Evolutionary conservation across 371 early-diverging fungal genomes (phyloP).

Genomic region (Rhizopus arrhizus): DNA sequence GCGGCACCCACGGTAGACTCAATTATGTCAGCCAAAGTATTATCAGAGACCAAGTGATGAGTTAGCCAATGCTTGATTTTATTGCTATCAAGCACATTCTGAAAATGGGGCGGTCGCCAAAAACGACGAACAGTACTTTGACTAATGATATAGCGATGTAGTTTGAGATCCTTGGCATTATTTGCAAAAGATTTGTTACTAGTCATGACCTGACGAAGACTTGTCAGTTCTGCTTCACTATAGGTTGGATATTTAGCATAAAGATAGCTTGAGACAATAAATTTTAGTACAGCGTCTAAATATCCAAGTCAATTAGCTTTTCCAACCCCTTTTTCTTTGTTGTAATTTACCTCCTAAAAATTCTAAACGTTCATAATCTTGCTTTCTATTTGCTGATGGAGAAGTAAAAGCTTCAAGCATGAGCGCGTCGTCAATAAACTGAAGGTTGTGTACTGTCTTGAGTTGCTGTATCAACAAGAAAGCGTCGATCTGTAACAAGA

Average conservation of each 20-base stretch:
- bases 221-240: constrained; percentile 78
- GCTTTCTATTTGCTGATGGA: constrained; percentile 60
- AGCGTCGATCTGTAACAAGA: constrained; percentile 66
- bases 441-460: constrained; percentile 35
- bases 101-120: constrained; percentile 60
- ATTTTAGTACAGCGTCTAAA: constrained; percentile 86
- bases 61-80: constrained; percentile 27
- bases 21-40: constrained; percentile 85
- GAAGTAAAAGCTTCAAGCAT: constrained; percentile 76
- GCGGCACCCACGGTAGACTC: constrained; percentile 89
- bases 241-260: constrained; percentile 72
- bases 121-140: constrained; percentile 54
- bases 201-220: constrained; percentile 65
- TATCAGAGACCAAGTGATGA: constrained; percentile 64
- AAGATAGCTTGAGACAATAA: constrained; percentile 70
- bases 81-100: constrained; percentile 29
- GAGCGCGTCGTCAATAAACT: constrained; percentile 34
- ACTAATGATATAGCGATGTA: constrained; percentile 56
- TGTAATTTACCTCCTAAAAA: constrained; percentile 68
- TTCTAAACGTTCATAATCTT: constrained; percentile 93
- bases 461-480: constrained; percentile 61
- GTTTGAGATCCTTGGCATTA: constrained; percentile 55
- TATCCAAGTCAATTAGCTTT: not conserved
- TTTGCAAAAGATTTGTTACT: constrained; percentile 71
- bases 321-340: not conserved